Conservation (phyloP, 108 stramenopile genomes). For the Cyclotella kingstonii region DNA sequence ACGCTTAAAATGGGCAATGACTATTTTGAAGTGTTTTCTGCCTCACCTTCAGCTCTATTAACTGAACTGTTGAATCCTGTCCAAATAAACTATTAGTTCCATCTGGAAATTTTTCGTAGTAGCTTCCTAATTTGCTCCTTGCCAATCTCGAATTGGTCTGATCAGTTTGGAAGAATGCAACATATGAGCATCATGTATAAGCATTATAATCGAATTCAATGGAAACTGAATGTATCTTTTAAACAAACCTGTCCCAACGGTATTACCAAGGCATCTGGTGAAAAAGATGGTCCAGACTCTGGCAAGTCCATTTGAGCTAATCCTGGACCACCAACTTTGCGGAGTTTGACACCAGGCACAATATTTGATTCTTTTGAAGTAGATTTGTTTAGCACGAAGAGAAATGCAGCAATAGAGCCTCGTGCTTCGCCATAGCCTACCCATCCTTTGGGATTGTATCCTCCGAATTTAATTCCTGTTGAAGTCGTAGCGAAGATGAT, state of each 20-base stretch:
- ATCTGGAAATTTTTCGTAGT: conserved; percentile 78
- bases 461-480: conserved; percentile 66
- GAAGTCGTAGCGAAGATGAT: conserved; percentile 58
- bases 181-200: too few relatives aligned
- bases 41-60: conserved; percentile 64
- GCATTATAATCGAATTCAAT: too few relatives aligned
- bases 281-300: conserved; percentile 76
- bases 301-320: conserved; percentile 70
- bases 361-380: conserved; percentile 19
- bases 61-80: conserved; percentile 51
- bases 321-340: conserved; percentile 81
- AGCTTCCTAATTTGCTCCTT: conserved; percentile 72
- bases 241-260: conserved; percentile 39
- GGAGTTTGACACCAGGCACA: conserved; percentile 59
- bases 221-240: too few relatives aligned
- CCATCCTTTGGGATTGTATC: conserved; percentile 84
- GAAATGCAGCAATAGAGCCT: conserved; percentile 82
- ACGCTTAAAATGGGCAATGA: neutral
- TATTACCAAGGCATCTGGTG: conserved; percentile 78
- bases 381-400: conserved; percentile 54
- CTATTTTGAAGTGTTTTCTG: neutral
- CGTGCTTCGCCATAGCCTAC: conserved; percentile 82
- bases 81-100: conserved; percentile 77
- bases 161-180: neutral
- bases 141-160: conserved; percentile 56